Conservation (phyloP, 2,329 filamentous ascomycete species). For the Alternaria consortialis region DNA sequence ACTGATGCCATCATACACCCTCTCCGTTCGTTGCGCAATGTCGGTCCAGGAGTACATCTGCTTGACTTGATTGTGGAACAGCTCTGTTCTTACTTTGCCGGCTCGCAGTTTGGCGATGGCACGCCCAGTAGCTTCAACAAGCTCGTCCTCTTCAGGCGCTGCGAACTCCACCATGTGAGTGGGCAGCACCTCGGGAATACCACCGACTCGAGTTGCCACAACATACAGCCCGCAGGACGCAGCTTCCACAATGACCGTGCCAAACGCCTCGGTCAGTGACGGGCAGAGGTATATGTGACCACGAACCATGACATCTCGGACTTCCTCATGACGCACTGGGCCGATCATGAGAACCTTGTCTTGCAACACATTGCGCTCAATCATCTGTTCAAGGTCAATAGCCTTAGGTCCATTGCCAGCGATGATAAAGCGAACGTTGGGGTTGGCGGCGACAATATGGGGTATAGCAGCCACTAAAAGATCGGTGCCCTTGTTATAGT, state of each 20-base stretch:
- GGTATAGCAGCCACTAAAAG: constrained; percentile 96
- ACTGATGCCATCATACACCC: constrained; percentile 93
- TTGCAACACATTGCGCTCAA: constrained; percentile 92
- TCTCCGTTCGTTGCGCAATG: constrained; percentile 90
- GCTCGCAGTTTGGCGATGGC: constrained; percentile 87
- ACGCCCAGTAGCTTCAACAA: constrained; percentile 86
- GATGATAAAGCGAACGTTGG: constrained; percentile 96
- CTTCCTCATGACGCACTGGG: constrained; percentile 92
- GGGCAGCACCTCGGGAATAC: constrained; percentile 94
- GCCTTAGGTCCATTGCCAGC: constrained; percentile 95
- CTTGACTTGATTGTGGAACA: constrained; percentile 95
- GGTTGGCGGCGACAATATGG: constrained; percentile 85
- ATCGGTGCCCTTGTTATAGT: constrained; percentile 99
- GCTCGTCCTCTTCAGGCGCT: constrained; percentile 93
- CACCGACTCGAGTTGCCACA: constrained; percentile 94
- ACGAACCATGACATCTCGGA: constrained; percentile 95
- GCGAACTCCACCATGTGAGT: constrained; percentile 98
- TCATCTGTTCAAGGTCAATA: constrained; percentile 97
- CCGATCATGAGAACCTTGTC: constrained; percentile 93
- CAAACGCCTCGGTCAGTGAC: constrained; percentile 94
- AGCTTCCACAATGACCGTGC: constrained; percentile 96
- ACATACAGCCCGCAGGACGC: constrained; percentile 96
- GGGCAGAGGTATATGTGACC: constrained; percentile 97
- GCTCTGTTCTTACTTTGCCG: constrained; percentile 87
- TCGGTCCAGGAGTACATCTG: constrained; percentile 99